Evolutionary conservation across 805 yeast genomes (phyloP).

Genomic region (Candida ovalis): DNA sequence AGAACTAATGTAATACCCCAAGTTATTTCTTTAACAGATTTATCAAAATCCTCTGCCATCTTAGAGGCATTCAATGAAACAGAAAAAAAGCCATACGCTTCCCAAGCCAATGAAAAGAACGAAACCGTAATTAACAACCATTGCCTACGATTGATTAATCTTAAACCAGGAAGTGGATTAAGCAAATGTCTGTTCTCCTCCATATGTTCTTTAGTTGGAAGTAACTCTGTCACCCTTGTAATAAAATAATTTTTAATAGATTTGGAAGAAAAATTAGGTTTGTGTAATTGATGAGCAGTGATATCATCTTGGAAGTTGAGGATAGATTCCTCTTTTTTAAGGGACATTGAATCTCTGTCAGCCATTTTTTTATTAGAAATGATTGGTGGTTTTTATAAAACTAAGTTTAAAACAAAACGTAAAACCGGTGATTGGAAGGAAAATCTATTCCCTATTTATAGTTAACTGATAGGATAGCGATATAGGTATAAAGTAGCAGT

Average conservation of each 20-base stretch:
- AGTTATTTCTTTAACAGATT: slow-evolving; percentile 47
- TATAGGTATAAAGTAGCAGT: not conserved
- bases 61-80: slow-evolving; percentile 48
- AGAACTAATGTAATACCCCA: slow-evolving; percentile 68
- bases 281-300: slow-evolving; percentile 35
- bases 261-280: slow-evolving; percentile 30
- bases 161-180: slow-evolving; percentile 63
- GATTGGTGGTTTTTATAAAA: too few species aligned
- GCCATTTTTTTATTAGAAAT: slow-evolving; percentile 1
- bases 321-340: slow-evolving; percentile 2
- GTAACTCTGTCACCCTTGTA: slow-evolving; percentile 47
- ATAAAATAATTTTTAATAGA: slow-evolving; percentile 35
- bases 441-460: too few species aligned
- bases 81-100: slow-evolving; percentile 60
- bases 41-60: slow-evolving; percentile 44
- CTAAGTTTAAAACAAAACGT: too few species aligned
- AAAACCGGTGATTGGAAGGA: too few species aligned
- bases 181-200: slow-evolving; percentile 37
- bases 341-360: slow-evolving; percentile 3
- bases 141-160: slow-evolving; percentile 44
- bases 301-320: slow-evolving; percentile 40
- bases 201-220: slow-evolving; percentile 41
- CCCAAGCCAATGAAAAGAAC: slow-evolving; percentile 60
- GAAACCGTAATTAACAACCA: slow-evolving; percentile 56
- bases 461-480: too few species aligned